These are phyloP conservation scores for Tetracladium setigerum DNA, from an alignment of 495 filamentous ascomycete species.

Conservation along the genomic window DNA sequence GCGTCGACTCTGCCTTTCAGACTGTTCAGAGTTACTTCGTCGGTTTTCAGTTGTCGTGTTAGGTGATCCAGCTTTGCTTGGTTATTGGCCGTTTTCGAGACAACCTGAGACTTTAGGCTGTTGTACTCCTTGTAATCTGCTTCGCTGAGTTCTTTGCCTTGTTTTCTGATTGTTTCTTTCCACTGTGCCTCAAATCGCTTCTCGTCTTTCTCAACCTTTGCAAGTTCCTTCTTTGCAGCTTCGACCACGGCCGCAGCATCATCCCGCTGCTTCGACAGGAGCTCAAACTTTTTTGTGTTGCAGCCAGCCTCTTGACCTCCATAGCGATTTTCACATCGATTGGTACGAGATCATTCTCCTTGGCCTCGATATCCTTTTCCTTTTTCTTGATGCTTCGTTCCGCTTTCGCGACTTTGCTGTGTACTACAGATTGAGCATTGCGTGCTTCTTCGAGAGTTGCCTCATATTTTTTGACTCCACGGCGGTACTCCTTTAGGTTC, in stretches of 20 bases:
- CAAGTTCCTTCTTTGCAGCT: slow-evolving; percentile 70
- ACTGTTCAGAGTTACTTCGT: slow-evolving; percentile 80
- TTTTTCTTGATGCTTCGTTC: slow-evolving; percentile 77
- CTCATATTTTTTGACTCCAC: slow-evolving; percentile 81
- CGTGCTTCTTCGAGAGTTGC: slow-evolving; percentile 78
- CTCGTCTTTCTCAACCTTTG: slow-evolving; percentile 82
- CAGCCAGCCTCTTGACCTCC: slow-evolving; percentile 60
- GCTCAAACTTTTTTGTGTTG: slow-evolving; percentile 55
- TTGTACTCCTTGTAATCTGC: slow-evolving; percentile 87
- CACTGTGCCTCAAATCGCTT: slow-evolving; percentile 83
- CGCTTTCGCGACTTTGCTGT: slow-evolving; percentile 70
- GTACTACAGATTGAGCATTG: slow-evolving; percentile 70
- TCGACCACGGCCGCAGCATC: slow-evolving; percentile 55
- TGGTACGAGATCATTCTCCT: slow-evolving; percentile 77
- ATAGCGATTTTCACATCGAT: slow-evolving; percentile 91
- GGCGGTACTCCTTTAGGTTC: slow-evolving; percentile 87
- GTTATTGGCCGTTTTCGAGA: slow-evolving; percentile 72
- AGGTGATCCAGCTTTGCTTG: slow-evolving; percentile 80
- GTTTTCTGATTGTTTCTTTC: slow-evolving; percentile 71
- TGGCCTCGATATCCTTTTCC: slow-evolving; percentile 82
- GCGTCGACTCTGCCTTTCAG: slow-evolving; percentile 79
- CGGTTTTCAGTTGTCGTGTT: slow-evolving; percentile 76
- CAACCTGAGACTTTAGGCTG: slow-evolving; percentile 76
- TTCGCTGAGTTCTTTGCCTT: slow-evolving; percentile 79
- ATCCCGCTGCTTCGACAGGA: slow-evolving; percentile 69